These are phyloP conservation scores for Termitomyces sp. DNA, from an alignment of 768 basidiomycete species.

Conservation along the genomic window DNA sequence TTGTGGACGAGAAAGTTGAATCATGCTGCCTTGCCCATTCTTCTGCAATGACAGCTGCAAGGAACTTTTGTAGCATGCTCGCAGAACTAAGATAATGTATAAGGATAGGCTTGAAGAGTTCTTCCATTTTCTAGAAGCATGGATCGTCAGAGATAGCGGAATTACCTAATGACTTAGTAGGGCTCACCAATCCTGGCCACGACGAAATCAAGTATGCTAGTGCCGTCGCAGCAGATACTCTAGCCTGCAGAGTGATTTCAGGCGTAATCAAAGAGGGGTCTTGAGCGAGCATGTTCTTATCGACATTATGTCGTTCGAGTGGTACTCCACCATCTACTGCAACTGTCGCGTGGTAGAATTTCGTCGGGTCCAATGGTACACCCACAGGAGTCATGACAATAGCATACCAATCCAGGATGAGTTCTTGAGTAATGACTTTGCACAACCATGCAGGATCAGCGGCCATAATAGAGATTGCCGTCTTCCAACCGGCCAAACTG, in stretches of 20 bases:
- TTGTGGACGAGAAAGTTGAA: slow-evolving; percentile 18
- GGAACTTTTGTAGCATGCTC: slow-evolving; percentile 88
- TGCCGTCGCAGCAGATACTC: slow-evolving; percentile 75
- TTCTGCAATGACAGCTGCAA: slow-evolving; percentile 82
- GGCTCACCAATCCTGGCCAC: slow-evolving; percentile 62
- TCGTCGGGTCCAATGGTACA: slow-evolving; percentile 60
- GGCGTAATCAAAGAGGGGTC: slow-evolving; percentile 79
- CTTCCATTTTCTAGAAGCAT: slow-evolving; percentile 39
- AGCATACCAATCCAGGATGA: slow-evolving; percentile 80
- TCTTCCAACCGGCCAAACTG: slow-evolving; percentile 71
- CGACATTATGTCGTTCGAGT: slow-evolving; percentile 84
- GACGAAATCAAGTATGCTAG: slow-evolving; percentile 64
- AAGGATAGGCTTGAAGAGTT: slow-evolving; percentile 73
- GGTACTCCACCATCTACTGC: slow-evolving; percentile 40
- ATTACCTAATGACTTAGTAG: neutral
- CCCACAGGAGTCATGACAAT: slow-evolving; percentile 90
- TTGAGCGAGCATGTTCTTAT: slow-evolving; percentile 92
- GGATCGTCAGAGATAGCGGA: neutral
- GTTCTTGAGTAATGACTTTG: slow-evolving; percentile 49
- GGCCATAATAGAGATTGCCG: slow-evolving; percentile 57
- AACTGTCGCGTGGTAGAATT: slow-evolving; percentile 65
- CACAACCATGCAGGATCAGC: slow-evolving; percentile 45
- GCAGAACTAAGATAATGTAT: slow-evolving; percentile 79
- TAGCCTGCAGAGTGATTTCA: slow-evolving; percentile 75
- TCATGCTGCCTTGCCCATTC: slow-evolving; percentile 81